phyloP scores from a whole-genome alignment of 768 basidiomycete genomes.

The Tricholoma terreum region DNA sequence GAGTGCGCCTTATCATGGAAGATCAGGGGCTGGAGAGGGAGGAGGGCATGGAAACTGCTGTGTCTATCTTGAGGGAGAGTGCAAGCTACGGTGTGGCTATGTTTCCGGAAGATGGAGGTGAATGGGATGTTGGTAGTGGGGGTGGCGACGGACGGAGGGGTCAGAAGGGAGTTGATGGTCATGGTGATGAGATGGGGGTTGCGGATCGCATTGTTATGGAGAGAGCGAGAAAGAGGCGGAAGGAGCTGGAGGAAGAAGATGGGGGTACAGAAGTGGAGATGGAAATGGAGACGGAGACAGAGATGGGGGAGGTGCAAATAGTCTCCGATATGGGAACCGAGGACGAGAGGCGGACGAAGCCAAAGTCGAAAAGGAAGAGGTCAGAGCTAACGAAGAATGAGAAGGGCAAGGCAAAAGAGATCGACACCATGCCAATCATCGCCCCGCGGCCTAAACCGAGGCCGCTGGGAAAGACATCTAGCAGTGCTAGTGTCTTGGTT shows the following conservation, averaged over 20 bases:
- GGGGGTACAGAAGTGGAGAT: slow-evolving; percentile 6
- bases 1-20: slow-evolving; percentile 74
- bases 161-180: slow-evolving; percentile 19
- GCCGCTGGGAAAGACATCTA: slow-evolving; percentile 21
- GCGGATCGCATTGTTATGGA: slow-evolving; percentile 55
- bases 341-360: slow-evolving; percentile 13
- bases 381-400: slow-evolving; percentile 10
- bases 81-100: slow-evolving; percentile 80
- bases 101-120: slow-evolving; percentile 71
- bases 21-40: slow-evolving; percentile 54
- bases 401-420: slow-evolving; percentile 14
- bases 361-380: not conserved
- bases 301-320: slow-evolving; percentile 7
- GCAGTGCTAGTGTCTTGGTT: slow-evolving; percentile 12
- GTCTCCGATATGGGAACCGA: slow-evolving; percentile 3
- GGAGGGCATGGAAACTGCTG: slow-evolving; percentile 40
- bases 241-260: slow-evolving; percentile 42
- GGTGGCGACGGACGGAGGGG: slow-evolving; percentile 17
- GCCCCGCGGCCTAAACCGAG: slow-evolving; percentile 21
- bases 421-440: not conserved
- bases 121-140: slow-evolving; percentile 32
- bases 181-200: slow-evolving; percentile 36
- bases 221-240: slow-evolving; percentile 47
- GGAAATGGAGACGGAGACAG: slow-evolving; percentile 13
- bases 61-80: slow-evolving; percentile 68